A percentile compares a stretch with the other conserved stretches of the same genome.
Evolutionary conservation across 139 green algal species (phyloP).

Genomic region (Eudorina sp.): DNA sequence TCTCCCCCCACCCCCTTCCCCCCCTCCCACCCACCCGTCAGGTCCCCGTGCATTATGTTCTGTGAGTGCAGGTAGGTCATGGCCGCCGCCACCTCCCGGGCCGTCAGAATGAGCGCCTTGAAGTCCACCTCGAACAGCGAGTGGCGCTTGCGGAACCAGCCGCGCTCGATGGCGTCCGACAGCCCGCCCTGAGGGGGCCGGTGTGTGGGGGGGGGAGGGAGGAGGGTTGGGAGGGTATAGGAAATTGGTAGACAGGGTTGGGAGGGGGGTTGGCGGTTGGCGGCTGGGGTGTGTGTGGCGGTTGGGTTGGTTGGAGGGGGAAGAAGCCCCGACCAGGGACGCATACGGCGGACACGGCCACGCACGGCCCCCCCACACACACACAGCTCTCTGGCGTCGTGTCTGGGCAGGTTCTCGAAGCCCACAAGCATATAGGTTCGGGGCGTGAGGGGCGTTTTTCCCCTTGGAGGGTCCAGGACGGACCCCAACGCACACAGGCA

Average conservation of each 20-base stretch:
- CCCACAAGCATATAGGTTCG: too few species aligned
- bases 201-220: background rate
- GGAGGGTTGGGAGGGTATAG: background rate
- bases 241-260: too few species aligned
- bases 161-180: constrained; percentile 56
- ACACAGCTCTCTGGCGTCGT: background rate
- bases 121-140: constrained; percentile 56
- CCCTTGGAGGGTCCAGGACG: too few species aligned
- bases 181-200: constrained; percentile 48
- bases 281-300: too few species aligned
- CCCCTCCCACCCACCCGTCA: constrained; percentile 53
- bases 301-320: background rate
- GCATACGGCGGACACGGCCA: too few species aligned
- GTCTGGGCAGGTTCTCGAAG: too few species aligned
- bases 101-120: constrained; percentile 40
- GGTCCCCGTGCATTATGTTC: constrained; percentile 77
- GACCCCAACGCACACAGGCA: too few species aligned
- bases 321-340: too few species aligned
- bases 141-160: constrained; percentile 57
- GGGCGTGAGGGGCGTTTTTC: too few species aligned
- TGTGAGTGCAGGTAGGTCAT: constrained; percentile 76
- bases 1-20: background rate
- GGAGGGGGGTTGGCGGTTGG: too few species aligned
- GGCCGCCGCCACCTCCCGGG: constrained; percentile 67
- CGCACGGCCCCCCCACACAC: background rate